Conservation (phyloP, 192 early-diverging fungal species). For the Umbelopsis isabellina region DNA sequence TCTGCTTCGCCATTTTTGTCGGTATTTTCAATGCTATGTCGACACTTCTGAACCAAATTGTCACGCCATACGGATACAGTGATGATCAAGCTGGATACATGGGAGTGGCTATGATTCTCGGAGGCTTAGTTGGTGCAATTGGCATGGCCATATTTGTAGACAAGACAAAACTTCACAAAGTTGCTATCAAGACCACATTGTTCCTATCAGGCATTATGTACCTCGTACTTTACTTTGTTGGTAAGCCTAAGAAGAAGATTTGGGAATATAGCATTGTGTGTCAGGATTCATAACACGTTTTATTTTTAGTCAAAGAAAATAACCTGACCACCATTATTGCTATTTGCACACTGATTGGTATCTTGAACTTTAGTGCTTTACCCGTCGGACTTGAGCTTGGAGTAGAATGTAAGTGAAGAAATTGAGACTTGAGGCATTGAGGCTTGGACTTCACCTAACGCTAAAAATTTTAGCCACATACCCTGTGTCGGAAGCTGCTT, state of each 20-base stretch:
- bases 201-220: constrained; percentile 48
- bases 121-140: constrained; percentile 61
- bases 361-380: constrained; percentile 37
- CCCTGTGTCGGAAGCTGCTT: constrained; percentile 37
- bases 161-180: constrained; percentile 55
- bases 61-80: constrained; percentile 46
- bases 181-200: constrained; percentile 46
- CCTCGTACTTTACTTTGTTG: constrained; percentile 50
- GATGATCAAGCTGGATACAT: constrained; percentile 55
- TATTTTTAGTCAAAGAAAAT: constrained; percentile 43
- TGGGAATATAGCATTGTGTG: too few relatives aligned
- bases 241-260: constrained; percentile 14
- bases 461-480: constrained; percentile 29
- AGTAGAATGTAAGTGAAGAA: constrained; percentile 37
- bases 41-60: constrained; percentile 50
- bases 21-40: constrained; percentile 55
- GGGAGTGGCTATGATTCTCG: constrained; percentile 59
- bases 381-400: constrained; percentile 41
- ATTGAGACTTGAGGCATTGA: neutral
- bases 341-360: constrained; percentile 35
- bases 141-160: constrained; percentile 56
- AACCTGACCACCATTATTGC: constrained; percentile 24
- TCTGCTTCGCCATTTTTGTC: constrained; percentile 52
- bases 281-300: too few relatives aligned
- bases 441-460: neutral